These are phyloP conservation scores for Dacryopinax primogenitus DNA, from an alignment of 768 basidiomycete species.

Conservation along the genomic window DNA sequence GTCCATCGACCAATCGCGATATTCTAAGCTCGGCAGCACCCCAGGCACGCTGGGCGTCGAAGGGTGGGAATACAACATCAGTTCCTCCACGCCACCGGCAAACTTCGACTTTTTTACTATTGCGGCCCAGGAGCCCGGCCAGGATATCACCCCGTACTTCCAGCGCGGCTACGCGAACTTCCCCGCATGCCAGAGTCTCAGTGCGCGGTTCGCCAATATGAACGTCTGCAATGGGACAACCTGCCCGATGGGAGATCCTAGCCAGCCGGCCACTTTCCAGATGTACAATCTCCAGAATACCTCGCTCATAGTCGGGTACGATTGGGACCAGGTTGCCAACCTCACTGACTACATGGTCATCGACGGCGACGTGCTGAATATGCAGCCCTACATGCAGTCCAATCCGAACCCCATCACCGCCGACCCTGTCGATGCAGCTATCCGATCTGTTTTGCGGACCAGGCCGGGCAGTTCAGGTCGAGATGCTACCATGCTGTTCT, in stretches of 20 bases:
- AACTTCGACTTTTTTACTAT: conserved; percentile 49
- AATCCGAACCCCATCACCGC: conserved; percentile 53
- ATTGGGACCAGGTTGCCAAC: conserved; percentile 75
- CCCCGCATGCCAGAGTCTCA: conserved; percentile 46
- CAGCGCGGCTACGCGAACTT: conserved; percentile 54
- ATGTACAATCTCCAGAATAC: conserved; percentile 57
- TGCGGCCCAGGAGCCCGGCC: conserved; percentile 47
- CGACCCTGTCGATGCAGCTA: conserved; percentile 69
- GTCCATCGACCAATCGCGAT: conserved; percentile 33
- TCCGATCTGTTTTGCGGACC: conserved; percentile 56
- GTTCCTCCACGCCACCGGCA: conserved; percentile 34
- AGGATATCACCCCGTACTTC: conserved; percentile 85
- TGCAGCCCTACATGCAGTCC: conserved; percentile 67
- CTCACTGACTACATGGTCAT: conserved; percentile 69
- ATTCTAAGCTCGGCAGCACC: conserved; percentile 39
- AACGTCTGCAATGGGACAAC: conserved; percentile 50
- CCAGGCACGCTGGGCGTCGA: conserved; percentile 59
- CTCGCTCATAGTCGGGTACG: conserved; percentile 62
- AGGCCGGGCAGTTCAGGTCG: conserved; percentile 48
- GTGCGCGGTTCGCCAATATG: conserved; percentile 58
- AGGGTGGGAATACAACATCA: conserved; percentile 66
- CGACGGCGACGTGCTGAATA: conserved; percentile 88
- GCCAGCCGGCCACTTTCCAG: conserved; percentile 43
- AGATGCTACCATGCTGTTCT: conserved; percentile 83
- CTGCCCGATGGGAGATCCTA: conserved; percentile 57